Evolutionary conservation across 116 monocot species (phyloP), one percentile per base, ranked within the genome.

Genomic region (Dioscorea cayenensis): DNA sequence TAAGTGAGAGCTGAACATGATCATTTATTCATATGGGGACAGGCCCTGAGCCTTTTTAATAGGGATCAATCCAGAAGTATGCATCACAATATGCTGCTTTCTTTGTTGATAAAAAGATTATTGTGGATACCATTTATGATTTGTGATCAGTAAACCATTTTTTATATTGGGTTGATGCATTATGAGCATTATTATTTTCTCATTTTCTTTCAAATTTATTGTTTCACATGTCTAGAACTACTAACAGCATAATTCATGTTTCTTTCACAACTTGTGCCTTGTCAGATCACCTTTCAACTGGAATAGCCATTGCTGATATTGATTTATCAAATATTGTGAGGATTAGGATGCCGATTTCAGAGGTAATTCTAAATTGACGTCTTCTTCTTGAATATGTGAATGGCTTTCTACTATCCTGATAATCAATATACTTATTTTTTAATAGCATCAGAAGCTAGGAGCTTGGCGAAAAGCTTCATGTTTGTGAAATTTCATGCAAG

Each of bases 241-340:
- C 5, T 0, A 17, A 17, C 59, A 14, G 21, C 6, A 20, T 17
- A 59, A 21, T 28, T 67, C 36, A 5, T 67, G 36, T 17, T 23
- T 50, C 5, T 49, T 21, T 43, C 0, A 3, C 8, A 16, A 12
- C 23, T 66, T 25, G 25, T 25, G 32, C 18, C 60, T 17, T 27
- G 60, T 14, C 80, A 91, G 95, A 92, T 77, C 92, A 90, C 0
- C 70, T 85, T 16, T 77, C 87, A 14, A 92, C 95, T 2, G 90
- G 92, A 37, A 80, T 90, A 63, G 92, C 84, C 65, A 71, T 82
- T 21, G 95, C 92, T 43, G 92, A 95, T 37, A 84, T 95, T 62
- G 85, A 95, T 74, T 43, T 85, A 2, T 81, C 89, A 18, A 67
- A 65, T 49, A 72, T 90, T 66, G 87, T 95, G 65, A 83, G 92